A percentile compares a stretch with the other conserved stretches of the same genome.
These are phyloP conservation scores for Pholiota molesta DNA, from an alignment of 768 basidiomycete genomes.

Conservation along the genomic window DNA sequence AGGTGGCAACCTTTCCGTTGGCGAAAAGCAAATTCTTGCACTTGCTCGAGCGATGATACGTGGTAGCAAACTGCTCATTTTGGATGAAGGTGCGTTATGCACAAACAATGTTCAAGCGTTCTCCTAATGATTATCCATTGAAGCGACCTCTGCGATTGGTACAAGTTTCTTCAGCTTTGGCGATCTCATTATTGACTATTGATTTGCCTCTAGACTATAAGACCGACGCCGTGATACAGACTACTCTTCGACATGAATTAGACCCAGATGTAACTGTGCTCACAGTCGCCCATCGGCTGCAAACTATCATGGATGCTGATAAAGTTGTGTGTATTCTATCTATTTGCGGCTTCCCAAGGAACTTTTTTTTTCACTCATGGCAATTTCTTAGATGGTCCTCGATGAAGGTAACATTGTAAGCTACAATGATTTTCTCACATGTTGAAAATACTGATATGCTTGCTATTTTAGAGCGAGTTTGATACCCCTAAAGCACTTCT, in stretches of 20 bases:
- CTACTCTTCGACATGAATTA: slow-evolving; percentile 67
- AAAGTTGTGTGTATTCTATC: slow-evolving; percentile 40
- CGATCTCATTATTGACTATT: background rate
- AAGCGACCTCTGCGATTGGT: slow-evolving; percentile 51
- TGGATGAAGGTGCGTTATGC: slow-evolving; percentile 13
- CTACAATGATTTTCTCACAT: background rate
- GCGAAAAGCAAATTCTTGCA: background rate
- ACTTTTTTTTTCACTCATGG: background rate
- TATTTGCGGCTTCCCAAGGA: background rate
- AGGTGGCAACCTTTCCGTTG: background rate
- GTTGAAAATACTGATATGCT: background rate
- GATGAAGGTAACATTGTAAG: slow-evolving; percentile 6
- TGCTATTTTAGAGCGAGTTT: background rate
- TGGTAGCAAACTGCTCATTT: background rate
- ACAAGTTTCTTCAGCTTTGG: slow-evolving; percentile 3
- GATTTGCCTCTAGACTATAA: slow-evolving; percentile 45
- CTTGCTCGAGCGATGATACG: background rate
- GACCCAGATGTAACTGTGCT: slow-evolving; percentile 60
- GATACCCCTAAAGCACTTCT: slow-evolving; percentile 6
- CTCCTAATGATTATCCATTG: background rate
- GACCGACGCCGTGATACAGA: slow-evolving; percentile 72
- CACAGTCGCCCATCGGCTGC: slow-evolving; percentile 71
- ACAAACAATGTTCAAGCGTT: background rate
- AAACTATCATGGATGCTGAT: slow-evolving; percentile 72
- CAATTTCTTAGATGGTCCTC: slow-evolving; percentile 2